These are phyloP conservation scores for Drosera spatulata DNA, from an alignment of 179 eudicot genomes.

Conservation along the genomic window DNA sequence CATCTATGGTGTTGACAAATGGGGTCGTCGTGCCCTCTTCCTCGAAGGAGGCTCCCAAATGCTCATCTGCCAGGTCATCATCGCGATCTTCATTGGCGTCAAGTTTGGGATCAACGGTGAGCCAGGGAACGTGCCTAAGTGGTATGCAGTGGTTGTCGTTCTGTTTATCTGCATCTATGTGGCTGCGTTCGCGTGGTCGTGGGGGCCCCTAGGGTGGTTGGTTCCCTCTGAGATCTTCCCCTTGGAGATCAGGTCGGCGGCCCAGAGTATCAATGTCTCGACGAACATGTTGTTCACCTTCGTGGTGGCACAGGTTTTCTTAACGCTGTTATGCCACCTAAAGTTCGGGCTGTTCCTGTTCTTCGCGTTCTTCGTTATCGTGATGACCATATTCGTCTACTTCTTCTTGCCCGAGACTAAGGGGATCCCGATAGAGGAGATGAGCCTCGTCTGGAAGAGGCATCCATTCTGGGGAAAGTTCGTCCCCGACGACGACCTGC, in stretches of 20 bases:
- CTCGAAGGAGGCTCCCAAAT: neutral
- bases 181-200: constrained; percentile 7
- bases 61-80: constrained; percentile 1
- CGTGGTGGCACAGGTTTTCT: constrained; percentile 4
- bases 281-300: neutral
- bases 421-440: constrained; percentile 2
- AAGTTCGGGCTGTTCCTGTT: neutral
- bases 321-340: constrained; percentile 1
- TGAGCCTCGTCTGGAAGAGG: constrained; percentile 5
- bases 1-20: neutral
- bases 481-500: neutral
- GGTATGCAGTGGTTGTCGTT: neutral
- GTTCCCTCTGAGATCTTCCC: constrained; percentile 7
- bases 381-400: constrained; percentile 5
- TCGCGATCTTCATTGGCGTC: neutral
- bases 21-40: neutral
- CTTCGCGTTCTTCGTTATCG: constrained; percentile 1
- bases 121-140: neutral
- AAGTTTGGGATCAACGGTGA: neutral
- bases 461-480: constrained; percentile 4
- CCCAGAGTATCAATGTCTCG: constrained; percentile 4
- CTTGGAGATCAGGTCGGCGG: constrained; percentile 1
- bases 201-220: constrained; percentile 7
- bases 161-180: constrained; percentile 2
- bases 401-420: constrained; percentile 6